phyloP scores from a whole-genome alignment of 202 grass and related monocot species.

The Eragrostis tef region DNA sequence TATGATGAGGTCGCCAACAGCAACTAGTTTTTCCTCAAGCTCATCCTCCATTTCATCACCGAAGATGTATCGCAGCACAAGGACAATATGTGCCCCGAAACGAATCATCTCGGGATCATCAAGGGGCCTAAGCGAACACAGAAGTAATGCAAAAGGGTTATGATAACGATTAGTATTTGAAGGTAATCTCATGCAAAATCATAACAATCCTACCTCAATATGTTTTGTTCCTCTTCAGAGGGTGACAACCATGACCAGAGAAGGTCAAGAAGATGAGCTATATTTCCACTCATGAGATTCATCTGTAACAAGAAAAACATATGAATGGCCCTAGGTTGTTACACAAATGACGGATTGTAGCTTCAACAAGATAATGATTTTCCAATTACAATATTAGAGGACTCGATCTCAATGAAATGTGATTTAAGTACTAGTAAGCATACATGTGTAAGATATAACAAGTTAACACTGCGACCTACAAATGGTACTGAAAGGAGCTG shows the following conservation, averaged over 20 bases:
- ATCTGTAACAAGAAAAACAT: slow-evolving; percentile 61
- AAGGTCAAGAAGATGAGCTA: slow-evolving; percentile 85
- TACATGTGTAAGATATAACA: slow-evolving; percentile 1
- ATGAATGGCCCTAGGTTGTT: slow-evolving; percentile 24
- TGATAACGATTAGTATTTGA: slow-evolving; percentile 26
- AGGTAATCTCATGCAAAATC: slow-evolving; percentile 27
- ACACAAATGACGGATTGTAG: slow-evolving; percentile 16
- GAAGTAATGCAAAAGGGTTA: slow-evolving; percentile 30
- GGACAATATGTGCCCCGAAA: slow-evolving; percentile 90
- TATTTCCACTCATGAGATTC: slow-evolving; percentile 86
- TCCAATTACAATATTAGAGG: slow-evolving; percentile 11
- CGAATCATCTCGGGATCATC: slow-evolving; percentile 86
- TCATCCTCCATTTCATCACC: slow-evolving; percentile 78
- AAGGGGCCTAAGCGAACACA: slow-evolving; percentile 58
- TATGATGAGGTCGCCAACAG: slow-evolving; percentile 87
- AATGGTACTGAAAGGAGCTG: slow-evolving; percentile 12
- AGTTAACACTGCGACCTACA: slow-evolving; percentile 1
- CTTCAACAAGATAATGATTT: slow-evolving; percentile 23
- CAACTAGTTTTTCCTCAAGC: slow-evolving; percentile 76
- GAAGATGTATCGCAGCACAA: slow-evolving; percentile 82
- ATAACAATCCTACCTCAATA: slow-evolving; percentile 50
- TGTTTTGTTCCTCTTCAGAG: slow-evolving; percentile 67
- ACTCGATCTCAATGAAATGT: slow-evolving; percentile 7
- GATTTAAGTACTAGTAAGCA: not conserved
- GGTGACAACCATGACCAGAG: slow-evolving; percentile 91